Conservation (phyloP, 2,329 filamentous ascomycete species). For the Sclerotinia glacialis region DNA sequence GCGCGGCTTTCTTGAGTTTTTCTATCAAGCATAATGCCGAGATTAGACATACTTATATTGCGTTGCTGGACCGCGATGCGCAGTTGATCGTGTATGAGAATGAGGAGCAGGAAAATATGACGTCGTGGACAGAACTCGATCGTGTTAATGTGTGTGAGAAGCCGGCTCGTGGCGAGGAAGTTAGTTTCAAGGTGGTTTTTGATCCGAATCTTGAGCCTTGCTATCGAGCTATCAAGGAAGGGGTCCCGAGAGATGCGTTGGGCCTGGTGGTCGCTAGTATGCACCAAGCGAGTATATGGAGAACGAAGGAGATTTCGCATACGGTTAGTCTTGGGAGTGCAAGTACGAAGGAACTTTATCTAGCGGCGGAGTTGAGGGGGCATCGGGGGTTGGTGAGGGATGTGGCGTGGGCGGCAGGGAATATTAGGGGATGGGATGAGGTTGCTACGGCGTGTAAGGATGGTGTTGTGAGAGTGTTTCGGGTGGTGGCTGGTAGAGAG, state of each 20-base stretch:
- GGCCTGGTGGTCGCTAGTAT: conserved; percentile 83
- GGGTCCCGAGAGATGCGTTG: conserved; percentile 75
- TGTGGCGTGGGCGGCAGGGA: conserved; percentile 88
- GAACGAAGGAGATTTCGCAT: conserved; percentile 60
- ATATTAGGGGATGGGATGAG: conserved; percentile 84
- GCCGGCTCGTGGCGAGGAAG: conserved; percentile 78
- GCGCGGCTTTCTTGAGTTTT: conserved; percentile 66
- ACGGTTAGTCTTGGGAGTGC: conserved; percentile 53
- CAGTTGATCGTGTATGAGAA: conserved; percentile 80
- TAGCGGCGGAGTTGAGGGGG: conserved; percentile 70
- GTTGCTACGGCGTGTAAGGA: conserved; percentile 93
- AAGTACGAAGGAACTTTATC: conserved; percentile 75
- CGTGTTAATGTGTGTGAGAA: conserved; percentile 70
- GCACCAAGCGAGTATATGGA: conserved; percentile 77
- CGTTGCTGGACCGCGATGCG: conserved; percentile 79
- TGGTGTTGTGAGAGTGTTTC: conserved; percentile 84
- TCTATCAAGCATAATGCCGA: conserved; percentile 81
- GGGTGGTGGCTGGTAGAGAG: conserved; percentile 59
- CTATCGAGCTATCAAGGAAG: conserved; percentile 72
- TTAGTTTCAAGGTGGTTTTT: conserved; percentile 80
- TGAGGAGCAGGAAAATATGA: conserved; percentile 75
- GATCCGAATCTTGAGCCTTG: conserved; percentile 83
- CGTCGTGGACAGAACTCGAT: conserved; percentile 72
- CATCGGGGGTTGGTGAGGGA: conserved; percentile 80
- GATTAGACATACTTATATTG: conserved; percentile 77